Base-by-base conservation (phyloP, 116 monocot genomes). In the Cymodocea nodosa region DNA sequence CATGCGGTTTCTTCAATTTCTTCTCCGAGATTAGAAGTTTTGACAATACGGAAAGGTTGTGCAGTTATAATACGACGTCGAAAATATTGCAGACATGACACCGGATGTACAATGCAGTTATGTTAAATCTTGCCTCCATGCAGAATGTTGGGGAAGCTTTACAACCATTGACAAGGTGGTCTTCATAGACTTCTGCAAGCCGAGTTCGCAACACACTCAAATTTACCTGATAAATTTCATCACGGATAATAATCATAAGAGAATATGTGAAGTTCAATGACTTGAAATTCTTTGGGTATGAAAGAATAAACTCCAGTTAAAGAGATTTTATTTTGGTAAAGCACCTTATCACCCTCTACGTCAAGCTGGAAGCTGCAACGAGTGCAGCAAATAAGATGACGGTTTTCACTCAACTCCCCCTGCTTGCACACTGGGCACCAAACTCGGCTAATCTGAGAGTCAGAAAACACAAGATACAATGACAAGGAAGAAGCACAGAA, bases 341-440 rank as follows among this genome's bases (percentile, higher is more conserved):
- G 15, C 56, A 97, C 97, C 92, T 91, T 88, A 62, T 89, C 98
- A 44, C 72, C 76, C 69, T 80, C 85, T 36, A 86, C 74, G 63
- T 91, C 84, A 22, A 97, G 84, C 51, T 68, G 83, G 16, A 89
- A 70, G 11, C 61, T 64, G 73, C 98, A 91, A 15, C 61, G 7
- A 37, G 77, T 84, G 71, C 98, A 98, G 56, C 71, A 80, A 65
- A 98, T 84, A 66, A 84, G 77, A 71, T 89, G 77, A 74, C 77
- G 74, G 19, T 70, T 63, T 70, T 91, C 89, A 57, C 65, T 72
- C 68, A 98, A 71, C 40, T 81, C 82, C 50, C 98, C 98, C 73
- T 51, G 57, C 74, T 84, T 98, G 84, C 98, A 98, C 30, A 89
- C 64, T 54, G 98, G 98, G 68, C 92, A 98, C 98, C 92, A 91